Base-by-base conservation (phyloP, 129 eudicot genomes). In the Artemisia tridentata region DNA sequence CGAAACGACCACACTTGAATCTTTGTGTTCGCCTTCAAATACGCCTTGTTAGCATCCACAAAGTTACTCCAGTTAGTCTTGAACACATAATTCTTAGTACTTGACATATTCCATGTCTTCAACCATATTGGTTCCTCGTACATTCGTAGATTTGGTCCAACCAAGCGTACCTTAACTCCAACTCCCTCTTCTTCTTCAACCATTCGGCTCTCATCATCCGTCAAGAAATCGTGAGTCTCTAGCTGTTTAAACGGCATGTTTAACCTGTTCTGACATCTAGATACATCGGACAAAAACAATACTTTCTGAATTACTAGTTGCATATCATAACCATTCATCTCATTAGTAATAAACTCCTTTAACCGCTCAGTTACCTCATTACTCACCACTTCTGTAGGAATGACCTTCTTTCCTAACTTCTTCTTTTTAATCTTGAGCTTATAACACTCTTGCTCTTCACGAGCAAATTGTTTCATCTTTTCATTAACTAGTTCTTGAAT, bases 1-100 rank as follows among this genome's bases (percentile, higher is more conserved):
- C 69, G 53, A 43, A 64, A 64, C 17, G 69, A 43, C 69, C 69
- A 64, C 69, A 64, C 52, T 43, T 43, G 69, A 64, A 64, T 43
- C 17, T 27, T 11, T 17, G 23, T 19, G 0, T 14, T 17, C 20
- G 1, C 13, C 69, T 18, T 11, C 21, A 64, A 64, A 43, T n/a
- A 2, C 3, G 17, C 9, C n/a, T 38, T 17, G 15, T 64, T 17
- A 18, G 45, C 53, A 4, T 11, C 31, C 52, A 19, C 27, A 17
- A 64, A 64, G 21, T 41, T 11, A 13, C 11, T 27, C 69, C 69
- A 64, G 20, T 20, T 17, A 2, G 29, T 64, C 12, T 3, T 64
- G 31, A 64, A 17, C 53, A 64, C 69, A 43, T 43, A 64, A 11
- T 64, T 64, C 3, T 43, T 8, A 3, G 29, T 41, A 21, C 31